Evolutionary conservation across 2,329 filamentous ascomycete species (phyloP), one percentile per base, ranked within the genome.

Genomic region (Zasmidium cellare): DNA sequence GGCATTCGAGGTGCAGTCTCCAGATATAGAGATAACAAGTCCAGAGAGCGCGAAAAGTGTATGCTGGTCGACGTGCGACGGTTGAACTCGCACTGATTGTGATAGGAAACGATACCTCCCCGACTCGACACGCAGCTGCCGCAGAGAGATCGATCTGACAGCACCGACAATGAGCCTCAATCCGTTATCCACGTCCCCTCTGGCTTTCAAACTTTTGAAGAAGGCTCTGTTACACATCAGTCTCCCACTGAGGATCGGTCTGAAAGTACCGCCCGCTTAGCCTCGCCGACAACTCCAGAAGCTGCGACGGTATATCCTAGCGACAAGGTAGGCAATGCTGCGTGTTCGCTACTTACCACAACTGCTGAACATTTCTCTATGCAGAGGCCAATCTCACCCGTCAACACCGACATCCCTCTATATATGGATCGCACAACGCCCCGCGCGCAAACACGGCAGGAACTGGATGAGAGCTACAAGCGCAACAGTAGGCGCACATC

Each of bases 121-220:
- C 76, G 75, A 69, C 74, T 83, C 50, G 74, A 82, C 61, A 84
- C 80, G 7, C 66, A 72, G 25, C 64, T 79, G 18, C 69, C 75
- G 11, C 61, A 66, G 47, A 70, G 73, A 52, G 62, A 70, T 24
- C 72, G 76, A 68, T 87, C 72, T 78, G 86, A 71, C 53, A 82
- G 83, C 22, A 54, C 65, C 22, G 87, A 86, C 60, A 91, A 96
- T 64, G 91, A 92, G 65, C 88, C 91, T 22, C 83, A 91, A 53
- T 97, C 92, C 1, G 92, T 96, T 55, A 96, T 97, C 65, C 92
- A 96, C 79, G 91, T 90, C 16, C 92, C 92, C 0, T 82, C 91
- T 63, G 90, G 88, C 61, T 97, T 94, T 74, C 83, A 85, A 56
- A 84, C 84, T 66, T 96, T 94, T 84, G 90, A 65, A 53, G 67